Evolutionary conservation across 352 stramenopile genomes (phyloP).

Genomic region (Pythium periplocum): DNA sequence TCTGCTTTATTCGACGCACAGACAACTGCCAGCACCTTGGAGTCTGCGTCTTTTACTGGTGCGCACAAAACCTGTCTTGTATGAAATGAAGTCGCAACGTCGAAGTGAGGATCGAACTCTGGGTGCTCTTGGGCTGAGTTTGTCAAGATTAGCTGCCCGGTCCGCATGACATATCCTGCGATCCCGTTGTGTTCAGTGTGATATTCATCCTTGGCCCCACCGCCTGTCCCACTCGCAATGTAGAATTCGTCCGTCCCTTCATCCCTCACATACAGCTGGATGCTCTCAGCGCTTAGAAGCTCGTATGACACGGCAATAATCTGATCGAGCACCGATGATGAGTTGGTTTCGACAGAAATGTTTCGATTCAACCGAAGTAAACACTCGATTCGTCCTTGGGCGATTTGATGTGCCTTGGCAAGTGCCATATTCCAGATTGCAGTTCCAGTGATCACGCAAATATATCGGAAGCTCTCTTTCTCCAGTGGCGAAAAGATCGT

Average conservation of each 20-base stretch:
- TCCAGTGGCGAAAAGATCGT: slow-evolving; percentile 24
- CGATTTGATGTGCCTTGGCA: slow-evolving; percentile 24
- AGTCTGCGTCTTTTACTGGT: slow-evolving; percentile 30
- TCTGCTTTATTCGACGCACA: slow-evolving; percentile 31
- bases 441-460: slow-evolving; percentile 34
- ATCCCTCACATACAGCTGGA: slow-evolving; percentile 28
- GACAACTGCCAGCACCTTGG: slow-evolving; percentile 29
- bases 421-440: slow-evolving; percentile 37
- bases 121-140: slow-evolving; percentile 26
- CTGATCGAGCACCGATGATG: slow-evolving; percentile 27
- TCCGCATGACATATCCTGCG: slow-evolving; percentile 26
- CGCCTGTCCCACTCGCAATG: slow-evolving; percentile 15
- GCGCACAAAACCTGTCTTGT: slow-evolving; percentile 26
- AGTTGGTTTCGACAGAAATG: slow-evolving; percentile 30
- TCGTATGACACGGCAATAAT: slow-evolving; percentile 40
- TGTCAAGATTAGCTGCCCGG: slow-evolving; percentile 25
- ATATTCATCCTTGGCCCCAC: slow-evolving; percentile 22
- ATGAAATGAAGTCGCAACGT: slow-evolving; percentile 19
- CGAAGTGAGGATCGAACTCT: slow-evolving; percentile 23
- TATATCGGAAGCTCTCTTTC: slow-evolving; percentile 32
- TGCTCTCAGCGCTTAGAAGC: slow-evolving; percentile 27
- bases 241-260: slow-evolving; percentile 27
- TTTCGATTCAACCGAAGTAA: slow-evolving; percentile 32
- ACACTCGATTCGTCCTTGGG: slow-evolving; percentile 31
- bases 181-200: slow-evolving; percentile 30